Base-by-base conservation (phyloP, 805 yeast genomes). In the Candida succiphila region DNA sequence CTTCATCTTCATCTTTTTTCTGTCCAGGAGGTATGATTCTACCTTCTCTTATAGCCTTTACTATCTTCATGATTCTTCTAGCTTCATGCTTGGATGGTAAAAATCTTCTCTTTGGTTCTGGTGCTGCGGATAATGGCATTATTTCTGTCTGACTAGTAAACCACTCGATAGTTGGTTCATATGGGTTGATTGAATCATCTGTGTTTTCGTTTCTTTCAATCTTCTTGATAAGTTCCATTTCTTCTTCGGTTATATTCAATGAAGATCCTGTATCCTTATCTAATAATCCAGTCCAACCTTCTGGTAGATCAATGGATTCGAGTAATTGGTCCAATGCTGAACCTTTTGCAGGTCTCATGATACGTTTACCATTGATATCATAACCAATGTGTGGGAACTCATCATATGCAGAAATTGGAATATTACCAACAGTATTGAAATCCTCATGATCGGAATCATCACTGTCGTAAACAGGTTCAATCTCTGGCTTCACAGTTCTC, bases 281-380 rank as follows among this genome's bases (percentile, higher is more conserved):
- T 40, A 89, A 62, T 40, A 92, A 67, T 30, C 99, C 99, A 13
- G 98, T 92, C 97, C 97, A 92, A 18, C 98, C 98, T 59, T 85
- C 94, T 12, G 98, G 98, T 42, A 92, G 66, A 40, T 92, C 99
- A 39, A 92, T 92, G 21, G 78, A 67, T 51, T 89, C 98, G 43
- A 92, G 63, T 41, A 92, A 69, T 49, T 80, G 82, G 51, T 92
- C 97, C 43, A 92, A 69, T 2, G 97, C 98, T 37, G 94, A 77
- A 12, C 96, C 95, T 49, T 85, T 81, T 8, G 97, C 98, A 10
- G 99, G 99, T 57, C 99, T 76, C 97, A 92, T 89, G 52, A 92
- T 88, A 52, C 98, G 75, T 55, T 88, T 89, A 50, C 99, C 98
- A 54, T 92, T 92, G 49, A 92, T 88, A 55, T 86, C 89, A 57